Conservation (phyloP, 345 rosid genomes). For the Linum usitatissimum region DNA sequence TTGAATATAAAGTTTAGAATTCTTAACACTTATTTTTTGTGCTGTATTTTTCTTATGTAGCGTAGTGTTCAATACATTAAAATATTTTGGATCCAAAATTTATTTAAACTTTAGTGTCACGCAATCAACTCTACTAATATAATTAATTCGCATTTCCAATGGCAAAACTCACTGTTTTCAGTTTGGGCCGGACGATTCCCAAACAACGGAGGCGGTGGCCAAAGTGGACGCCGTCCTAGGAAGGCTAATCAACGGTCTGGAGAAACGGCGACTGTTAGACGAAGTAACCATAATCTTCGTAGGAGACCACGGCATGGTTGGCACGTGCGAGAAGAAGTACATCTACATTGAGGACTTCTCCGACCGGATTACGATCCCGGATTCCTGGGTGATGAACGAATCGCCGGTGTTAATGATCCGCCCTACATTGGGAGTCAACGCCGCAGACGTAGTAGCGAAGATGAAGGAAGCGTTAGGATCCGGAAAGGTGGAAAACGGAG, state of each 20-base stretch:
- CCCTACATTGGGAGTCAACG: neutral
- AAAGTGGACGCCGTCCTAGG: neutral
- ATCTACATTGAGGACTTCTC: neutral
- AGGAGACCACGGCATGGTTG: neutral
- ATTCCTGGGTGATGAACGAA: neutral
- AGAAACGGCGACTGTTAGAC: neutral
- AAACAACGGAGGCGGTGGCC: neutral
- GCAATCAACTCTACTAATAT: too few relatives aligned
- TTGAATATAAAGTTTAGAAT: too few relatives aligned
- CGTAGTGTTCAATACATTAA: too few relatives aligned
- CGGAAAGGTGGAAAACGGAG: neutral
- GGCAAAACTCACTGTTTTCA: too few relatives aligned
- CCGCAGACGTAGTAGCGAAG: neutral
- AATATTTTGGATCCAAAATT: too few relatives aligned
- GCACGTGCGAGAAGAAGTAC: neutral
- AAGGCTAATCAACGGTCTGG: neutral
- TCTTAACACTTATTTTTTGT: too few relatives aligned
- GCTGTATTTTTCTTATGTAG: too few relatives aligned
- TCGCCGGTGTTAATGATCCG: neutral
- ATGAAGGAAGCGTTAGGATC: neutral
- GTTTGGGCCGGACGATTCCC: neutral
- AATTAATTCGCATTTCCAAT: too few relatives aligned
- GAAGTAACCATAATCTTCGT: neutral
- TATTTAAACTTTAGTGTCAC: too few relatives aligned
- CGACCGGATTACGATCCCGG: neutral